A percentile compares a stretch with the other conserved stretches of the same genome.
Evolutionary conservation across 148 eudicot genomes (phyloP).

Genomic region (Heliamphora exappendiculata): DNA sequence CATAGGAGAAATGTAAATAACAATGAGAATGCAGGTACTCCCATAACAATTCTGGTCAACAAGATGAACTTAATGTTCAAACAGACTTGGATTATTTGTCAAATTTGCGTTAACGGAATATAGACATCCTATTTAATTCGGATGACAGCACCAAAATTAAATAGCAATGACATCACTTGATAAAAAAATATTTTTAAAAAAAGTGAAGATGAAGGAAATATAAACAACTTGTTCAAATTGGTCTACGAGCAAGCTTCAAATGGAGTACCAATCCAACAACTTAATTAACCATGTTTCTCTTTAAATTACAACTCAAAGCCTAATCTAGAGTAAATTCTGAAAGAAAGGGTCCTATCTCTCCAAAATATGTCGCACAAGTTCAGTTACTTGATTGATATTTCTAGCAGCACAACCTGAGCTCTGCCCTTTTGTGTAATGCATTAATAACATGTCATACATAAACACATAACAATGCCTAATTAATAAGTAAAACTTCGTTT

Average conservation of each 20-base stretch:
- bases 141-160: not conserved
- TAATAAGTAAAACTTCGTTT: not conserved
- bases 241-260: not conserved
- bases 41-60: not conserved
- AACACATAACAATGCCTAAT: not conserved
- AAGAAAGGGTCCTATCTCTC: not conserved
- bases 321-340: not conserved
- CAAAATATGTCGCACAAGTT: not conserved
- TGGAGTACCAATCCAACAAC: not conserved
- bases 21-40: not conserved
- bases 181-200: not conserved
- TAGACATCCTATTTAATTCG: not conserved
- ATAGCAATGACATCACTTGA: not conserved
- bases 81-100: not conserved
- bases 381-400: not conserved
- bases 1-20: not conserved
- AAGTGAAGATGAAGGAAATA: not conserved
- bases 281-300: not conserved
- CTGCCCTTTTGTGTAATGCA: not conserved
- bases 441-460: not conserved
- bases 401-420: not conserved
- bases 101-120: not conserved
- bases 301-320: not conserved
- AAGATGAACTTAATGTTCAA: not conserved
- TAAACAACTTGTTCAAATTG: not conserved